Conservation (phyloP, 2,329 filamentous ascomycete genomes). For the Aspergillus latus region DNA sequence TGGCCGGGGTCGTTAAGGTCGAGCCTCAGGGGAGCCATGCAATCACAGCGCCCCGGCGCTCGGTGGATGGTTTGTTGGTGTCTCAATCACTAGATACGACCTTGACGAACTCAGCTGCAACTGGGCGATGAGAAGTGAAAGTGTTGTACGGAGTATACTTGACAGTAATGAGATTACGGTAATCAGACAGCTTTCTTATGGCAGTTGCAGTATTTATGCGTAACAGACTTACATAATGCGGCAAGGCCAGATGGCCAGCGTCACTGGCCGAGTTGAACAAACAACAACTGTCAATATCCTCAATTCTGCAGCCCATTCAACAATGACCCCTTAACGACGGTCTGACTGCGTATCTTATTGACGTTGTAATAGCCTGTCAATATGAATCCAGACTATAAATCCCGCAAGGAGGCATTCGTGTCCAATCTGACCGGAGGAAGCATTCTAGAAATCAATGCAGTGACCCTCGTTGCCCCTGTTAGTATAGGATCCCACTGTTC, state of each 20-base stretch:
- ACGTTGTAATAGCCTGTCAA: constrained; percentile 7
- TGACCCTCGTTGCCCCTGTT: constrained; percentile 84
- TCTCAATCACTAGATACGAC: too few relatives aligned
- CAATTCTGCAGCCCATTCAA: not conserved
- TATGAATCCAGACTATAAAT: constrained; percentile 69
- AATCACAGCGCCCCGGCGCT: not conserved
- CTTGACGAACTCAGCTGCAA: too few relatives aligned
- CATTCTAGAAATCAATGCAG: constrained; percentile 80
- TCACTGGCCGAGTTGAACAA: not conserved
- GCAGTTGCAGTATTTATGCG: too few relatives aligned
- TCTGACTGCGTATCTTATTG: not conserved
- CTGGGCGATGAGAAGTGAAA: too few relatives aligned
- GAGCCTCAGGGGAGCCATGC: not conserved
- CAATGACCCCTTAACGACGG: not conserved
- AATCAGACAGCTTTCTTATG: too few relatives aligned
- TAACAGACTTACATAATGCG: not conserved
- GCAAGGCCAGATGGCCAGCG: not conserved
- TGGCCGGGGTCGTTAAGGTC: not conserved
- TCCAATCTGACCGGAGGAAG: constrained; percentile 83
- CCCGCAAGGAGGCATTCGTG: constrained; percentile 91
- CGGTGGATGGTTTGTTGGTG: not conserved
- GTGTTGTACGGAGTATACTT: too few relatives aligned
- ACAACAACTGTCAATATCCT: not conserved
- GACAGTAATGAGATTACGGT: too few relatives aligned
- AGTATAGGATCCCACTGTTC: constrained; percentile 26